Evolutionary conservation across 2,329 filamentous ascomycete species (phyloP).

Genomic region (Fonsecaea pedrosoi): DNA sequence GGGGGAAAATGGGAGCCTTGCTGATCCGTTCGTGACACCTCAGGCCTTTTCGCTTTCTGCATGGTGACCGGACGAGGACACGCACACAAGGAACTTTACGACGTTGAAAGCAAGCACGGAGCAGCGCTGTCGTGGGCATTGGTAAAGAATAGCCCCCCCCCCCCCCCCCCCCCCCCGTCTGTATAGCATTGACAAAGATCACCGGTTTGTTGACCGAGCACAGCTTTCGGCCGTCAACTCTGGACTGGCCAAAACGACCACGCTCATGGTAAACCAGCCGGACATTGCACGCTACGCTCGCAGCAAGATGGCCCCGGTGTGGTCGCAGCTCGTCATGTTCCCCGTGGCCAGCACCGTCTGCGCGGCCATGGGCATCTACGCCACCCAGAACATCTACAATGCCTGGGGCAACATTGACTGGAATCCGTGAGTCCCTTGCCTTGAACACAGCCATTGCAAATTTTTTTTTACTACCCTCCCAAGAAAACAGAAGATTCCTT

Average conservation of each 20-base stretch:
- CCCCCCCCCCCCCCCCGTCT: too few species aligned
- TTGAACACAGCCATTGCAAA: too few species aligned
- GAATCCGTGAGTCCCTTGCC: conserved; percentile 23
- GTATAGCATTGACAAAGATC: too few species aligned
- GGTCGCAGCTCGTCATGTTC: conserved; percentile 51
- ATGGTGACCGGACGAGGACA: conserved; percentile 27
- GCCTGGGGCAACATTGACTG: conserved; percentile 44
- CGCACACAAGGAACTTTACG: conserved; percentile 22
- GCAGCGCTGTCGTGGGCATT: conserved; percentile 29
- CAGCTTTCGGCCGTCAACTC: conserved; percentile 47
- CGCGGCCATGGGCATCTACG: conserved; percentile 54
- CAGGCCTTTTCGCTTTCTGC: conserved; percentile 26
- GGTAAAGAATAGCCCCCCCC: conserved; percentile 22
- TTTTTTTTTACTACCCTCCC: too few species aligned
- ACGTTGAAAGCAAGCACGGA: conserved; percentile 22
- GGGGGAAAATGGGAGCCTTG: background rate
- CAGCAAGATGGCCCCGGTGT: conserved; percentile 48
- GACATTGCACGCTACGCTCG: conserved; percentile 52
- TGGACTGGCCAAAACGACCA: conserved; percentile 49
- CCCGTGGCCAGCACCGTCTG: conserved; percentile 53
- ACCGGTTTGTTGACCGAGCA: conserved; percentile 43
- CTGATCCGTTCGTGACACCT: background rate
- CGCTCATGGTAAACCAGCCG: conserved; percentile 53
- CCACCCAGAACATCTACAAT: conserved; percentile 54
- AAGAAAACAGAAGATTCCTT: background rate